Percentiles rank a stretch among this genome's conserved stretches.
Evolutionary conservation across 2,329 filamentous ascomycete genomes (phyloP).

Genomic region (Penicillium freii): DNA sequence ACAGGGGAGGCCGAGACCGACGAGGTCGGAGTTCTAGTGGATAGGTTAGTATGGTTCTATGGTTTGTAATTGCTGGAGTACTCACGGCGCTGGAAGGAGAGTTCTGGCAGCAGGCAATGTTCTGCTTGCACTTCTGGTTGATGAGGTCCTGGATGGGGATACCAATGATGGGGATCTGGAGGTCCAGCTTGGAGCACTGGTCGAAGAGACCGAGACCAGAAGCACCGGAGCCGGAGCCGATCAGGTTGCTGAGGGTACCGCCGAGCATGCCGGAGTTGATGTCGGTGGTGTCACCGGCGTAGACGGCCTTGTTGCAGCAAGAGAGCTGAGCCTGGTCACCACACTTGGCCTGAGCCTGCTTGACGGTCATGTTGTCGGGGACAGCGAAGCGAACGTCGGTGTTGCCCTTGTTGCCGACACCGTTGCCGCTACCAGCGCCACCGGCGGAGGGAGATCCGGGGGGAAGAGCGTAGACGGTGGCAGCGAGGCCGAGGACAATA

Average conservation of each 20-base stretch:
- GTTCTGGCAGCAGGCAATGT: constrained; percentile 43
- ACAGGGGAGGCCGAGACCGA: constrained; percentile 40
- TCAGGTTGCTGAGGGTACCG: constrained; percentile 35
- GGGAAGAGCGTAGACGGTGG: constrained; percentile 34
- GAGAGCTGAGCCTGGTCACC: constrained; percentile 40
- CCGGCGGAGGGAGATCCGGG: constrained; percentile 19
- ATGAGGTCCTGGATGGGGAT: constrained; percentile 33
- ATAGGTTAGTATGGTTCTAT: constrained; percentile 4
- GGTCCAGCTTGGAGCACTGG: constrained; percentile 42
- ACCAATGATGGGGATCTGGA: constrained; percentile 31
- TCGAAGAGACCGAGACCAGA: constrained; percentile 41
- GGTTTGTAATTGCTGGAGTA: not conserved
- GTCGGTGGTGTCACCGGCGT: constrained; percentile 36
- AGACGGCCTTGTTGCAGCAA: constrained; percentile 42
- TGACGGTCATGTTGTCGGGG: constrained; percentile 32
- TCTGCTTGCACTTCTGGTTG: constrained; percentile 43
- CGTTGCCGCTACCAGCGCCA: constrained; percentile 26
- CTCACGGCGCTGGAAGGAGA: constrained; percentile 33
- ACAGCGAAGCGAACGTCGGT: constrained; percentile 36
- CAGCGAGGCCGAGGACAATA: constrained; percentile 36
- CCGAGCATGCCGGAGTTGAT: constrained; percentile 34
- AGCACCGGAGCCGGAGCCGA: constrained; percentile 35
- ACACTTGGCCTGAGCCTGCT: constrained; percentile 41
- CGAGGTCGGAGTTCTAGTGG: constrained; percentile 31
- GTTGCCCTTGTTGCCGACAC: constrained; percentile 34